These are phyloP conservation scores for Fusarium sp. DNA, from an alignment of 2,329 filamentous ascomycete species.

Conservation along the genomic window DNA sequence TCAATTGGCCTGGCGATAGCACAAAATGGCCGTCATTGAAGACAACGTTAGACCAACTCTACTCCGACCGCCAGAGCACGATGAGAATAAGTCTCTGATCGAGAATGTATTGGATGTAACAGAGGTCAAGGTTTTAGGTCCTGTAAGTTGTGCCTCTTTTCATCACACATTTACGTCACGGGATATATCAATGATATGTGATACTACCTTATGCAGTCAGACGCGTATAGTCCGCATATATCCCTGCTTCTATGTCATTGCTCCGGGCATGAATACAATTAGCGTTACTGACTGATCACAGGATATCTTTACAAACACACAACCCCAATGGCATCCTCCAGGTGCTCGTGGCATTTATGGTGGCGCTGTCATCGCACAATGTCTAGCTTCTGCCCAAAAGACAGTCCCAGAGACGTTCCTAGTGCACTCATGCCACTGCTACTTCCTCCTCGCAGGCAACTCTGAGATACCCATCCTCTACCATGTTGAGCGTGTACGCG, in stretches of 20 bases:
- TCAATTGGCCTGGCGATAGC: background rate
- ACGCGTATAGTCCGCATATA: background rate
- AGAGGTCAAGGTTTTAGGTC: slow-evolving; percentile 79
- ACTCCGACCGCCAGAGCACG: slow-evolving; percentile 77
- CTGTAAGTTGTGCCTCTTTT: slow-evolving; percentile 63
- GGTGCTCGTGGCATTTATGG: slow-evolving; percentile 95
- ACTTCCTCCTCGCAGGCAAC: slow-evolving; percentile 94
- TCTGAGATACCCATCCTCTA: slow-evolving; percentile 88
- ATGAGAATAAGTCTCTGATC: slow-evolving; percentile 80
- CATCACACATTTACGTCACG: background rate
- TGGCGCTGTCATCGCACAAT: slow-evolving; percentile 93
- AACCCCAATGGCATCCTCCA: slow-evolving; percentile 90
- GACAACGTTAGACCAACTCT: slow-evolving; percentile 53
- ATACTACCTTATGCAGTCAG: background rate
- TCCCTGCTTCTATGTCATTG: background rate
- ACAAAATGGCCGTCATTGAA: slow-evolving; percentile 40
- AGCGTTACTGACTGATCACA: slow-evolving; percentile 49
- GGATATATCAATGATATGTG: background rate
- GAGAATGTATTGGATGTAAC: slow-evolving; percentile 92
- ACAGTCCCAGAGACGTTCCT: slow-evolving; percentile 86
- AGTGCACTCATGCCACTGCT: slow-evolving; percentile 98
- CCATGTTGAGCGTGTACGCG: slow-evolving; percentile 92
- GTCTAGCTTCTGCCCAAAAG: slow-evolving; percentile 85
- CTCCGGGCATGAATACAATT: background rate
- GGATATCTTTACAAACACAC: slow-evolving; percentile 96